Conservation (phyloP, 805 yeast species). For the Lipomyces chichibuensis region DNA sequence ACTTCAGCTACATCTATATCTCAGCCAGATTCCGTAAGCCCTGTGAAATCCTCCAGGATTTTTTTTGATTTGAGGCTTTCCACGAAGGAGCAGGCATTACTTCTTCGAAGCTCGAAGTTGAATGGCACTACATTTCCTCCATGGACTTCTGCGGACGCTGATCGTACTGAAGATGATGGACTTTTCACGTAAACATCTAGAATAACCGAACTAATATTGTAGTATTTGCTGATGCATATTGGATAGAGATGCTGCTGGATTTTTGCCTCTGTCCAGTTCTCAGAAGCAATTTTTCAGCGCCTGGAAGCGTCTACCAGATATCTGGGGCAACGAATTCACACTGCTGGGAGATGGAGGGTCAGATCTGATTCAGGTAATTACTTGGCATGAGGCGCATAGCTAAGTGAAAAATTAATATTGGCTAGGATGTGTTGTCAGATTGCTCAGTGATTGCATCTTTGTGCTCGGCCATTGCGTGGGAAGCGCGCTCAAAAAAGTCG, state of each 20-base stretch:
- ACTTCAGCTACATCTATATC: neutral
- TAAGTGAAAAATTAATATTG: neutral
- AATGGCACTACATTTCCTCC: constrained; percentile 30
- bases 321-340: constrained; percentile 18
- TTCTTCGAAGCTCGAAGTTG: constrained; percentile 26
- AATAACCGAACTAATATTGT: neutral
- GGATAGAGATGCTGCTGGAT: constrained; percentile 36
- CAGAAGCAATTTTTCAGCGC: constrained; percentile 25
- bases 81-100: constrained; percentile 14
- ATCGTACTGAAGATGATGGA: neutral
- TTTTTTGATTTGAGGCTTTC: constrained; percentile 12
- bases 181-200: constrained; percentile 11
- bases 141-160: constrained; percentile 24
- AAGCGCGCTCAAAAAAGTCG: constrained; percentile 29
- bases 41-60: neutral
- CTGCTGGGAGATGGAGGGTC: constrained; percentile 17
- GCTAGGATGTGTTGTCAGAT: constrained; percentile 50
- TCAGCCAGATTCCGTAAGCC: neutral
- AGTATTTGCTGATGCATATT: neutral
- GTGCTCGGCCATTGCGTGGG: constrained; percentile 51
- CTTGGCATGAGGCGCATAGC: neutral
- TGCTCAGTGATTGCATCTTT: constrained; percentile 78
- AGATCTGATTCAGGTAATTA: constrained; percentile 25
- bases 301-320: constrained; percentile 36
- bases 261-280: constrained; percentile 24